Conservation (phyloP, 176 grass and related monocot genomes). For the Elymus sibiricus region DNA sequence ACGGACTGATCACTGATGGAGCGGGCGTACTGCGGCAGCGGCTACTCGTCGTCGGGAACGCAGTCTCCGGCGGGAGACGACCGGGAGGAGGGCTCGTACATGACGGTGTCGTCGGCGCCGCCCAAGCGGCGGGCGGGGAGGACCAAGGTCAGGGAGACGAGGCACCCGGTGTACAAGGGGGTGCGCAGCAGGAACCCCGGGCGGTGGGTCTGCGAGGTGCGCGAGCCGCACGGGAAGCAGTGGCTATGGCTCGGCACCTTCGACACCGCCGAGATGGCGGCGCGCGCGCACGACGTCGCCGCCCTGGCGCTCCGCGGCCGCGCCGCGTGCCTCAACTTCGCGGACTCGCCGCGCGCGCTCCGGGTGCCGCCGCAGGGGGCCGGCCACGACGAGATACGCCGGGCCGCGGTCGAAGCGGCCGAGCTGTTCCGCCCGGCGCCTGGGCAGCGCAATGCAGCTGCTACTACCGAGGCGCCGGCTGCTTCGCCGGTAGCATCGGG, state of each 20-base stretch:
- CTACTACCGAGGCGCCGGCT: not conserved
- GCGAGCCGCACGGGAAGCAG: conserved; percentile 56
- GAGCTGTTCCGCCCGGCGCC: conserved; percentile 40
- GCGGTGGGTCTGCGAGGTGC: conserved; percentile 89
- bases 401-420: conserved; percentile 55
- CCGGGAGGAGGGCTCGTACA: conserved; percentile 41
- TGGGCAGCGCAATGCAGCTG: not conserved
- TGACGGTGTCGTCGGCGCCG: conserved; percentile 64
- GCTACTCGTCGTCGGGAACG: conserved; percentile 23
- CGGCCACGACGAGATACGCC: conserved; percentile 51
- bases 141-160: conserved; percentile 91
- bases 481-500: not conserved
- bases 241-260: conserved; percentile 83
- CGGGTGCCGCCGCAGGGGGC: conserved; percentile 40
- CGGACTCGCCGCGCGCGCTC: conserved; percentile 56
- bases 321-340: conserved; percentile 78
- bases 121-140: conserved; percentile 69
- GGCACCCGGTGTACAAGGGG: conserved; percentile 85
- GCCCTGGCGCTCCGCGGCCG: conserved; percentile 64
- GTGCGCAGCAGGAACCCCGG: conserved; percentile 68
- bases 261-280: conserved; percentile 81
- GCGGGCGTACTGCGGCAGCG: not conserved
- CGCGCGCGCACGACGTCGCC: conserved; percentile 81
- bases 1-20: not conserved
- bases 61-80: not conserved